Conservation (phyloP, 2,329 filamentous ascomycete genomes). For the Metarhizium robertsii region DNA sequence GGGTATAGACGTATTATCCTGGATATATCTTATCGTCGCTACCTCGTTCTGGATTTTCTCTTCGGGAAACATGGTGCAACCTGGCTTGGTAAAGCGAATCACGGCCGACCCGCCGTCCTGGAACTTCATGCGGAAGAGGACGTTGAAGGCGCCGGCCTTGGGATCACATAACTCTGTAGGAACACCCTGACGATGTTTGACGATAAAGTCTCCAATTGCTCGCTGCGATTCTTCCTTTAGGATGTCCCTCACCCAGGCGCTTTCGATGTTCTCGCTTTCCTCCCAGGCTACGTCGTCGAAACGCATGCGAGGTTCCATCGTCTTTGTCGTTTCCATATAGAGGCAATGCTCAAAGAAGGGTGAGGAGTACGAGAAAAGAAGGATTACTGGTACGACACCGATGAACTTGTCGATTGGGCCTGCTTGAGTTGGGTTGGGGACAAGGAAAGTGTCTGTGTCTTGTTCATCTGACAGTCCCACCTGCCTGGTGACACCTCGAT, state of each 20-base stretch:
- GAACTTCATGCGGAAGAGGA: constrained; percentile 7
- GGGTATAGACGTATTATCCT: constrained; percentile 7
- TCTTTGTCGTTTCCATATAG: too few relatives aligned
- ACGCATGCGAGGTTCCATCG: constrained; percentile 1
- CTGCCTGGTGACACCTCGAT: too few relatives aligned
- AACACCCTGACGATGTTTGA: constrained; percentile 3
- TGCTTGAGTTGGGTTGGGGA: too few relatives aligned
- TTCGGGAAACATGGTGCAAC: constrained; percentile 7
- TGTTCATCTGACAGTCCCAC: too few relatives aligned
- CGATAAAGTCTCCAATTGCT: constrained; percentile 4
- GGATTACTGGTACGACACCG: too few relatives aligned
- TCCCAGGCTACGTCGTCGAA: constrained; percentile 4
- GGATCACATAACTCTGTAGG: constrained; percentile 2
- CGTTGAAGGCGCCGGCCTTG: constrained; percentile 4
- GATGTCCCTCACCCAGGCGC: background rate
- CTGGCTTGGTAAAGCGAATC: constrained; percentile 6
- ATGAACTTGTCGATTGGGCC: too few relatives aligned
- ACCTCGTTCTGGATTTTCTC: constrained; percentile 10
- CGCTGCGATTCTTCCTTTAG: background rate
- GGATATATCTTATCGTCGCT: constrained; percentile 6
- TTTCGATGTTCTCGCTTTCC: constrained; percentile 2
- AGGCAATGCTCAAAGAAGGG: too few relatives aligned
- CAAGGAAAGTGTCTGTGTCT: too few relatives aligned
- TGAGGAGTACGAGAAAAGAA: too few relatives aligned
- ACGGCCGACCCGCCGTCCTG: constrained; percentile 4